Conservation (phyloP, 2,329 filamentous ascomycete genomes). For the Sarocladium oryzae region DNA sequence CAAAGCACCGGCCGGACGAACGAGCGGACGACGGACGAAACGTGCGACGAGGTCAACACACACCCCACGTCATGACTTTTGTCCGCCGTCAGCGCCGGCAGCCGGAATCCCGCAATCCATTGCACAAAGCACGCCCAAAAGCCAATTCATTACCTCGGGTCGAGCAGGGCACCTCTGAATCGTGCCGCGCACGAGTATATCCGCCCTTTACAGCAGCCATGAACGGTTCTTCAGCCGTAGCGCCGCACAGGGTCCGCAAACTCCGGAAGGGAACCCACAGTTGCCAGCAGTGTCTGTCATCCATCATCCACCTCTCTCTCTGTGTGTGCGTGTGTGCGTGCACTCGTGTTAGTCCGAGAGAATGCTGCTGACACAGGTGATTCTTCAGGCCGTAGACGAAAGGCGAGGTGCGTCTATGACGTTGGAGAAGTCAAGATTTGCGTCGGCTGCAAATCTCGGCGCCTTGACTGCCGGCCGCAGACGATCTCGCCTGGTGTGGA, state of each 20-base stretch:
- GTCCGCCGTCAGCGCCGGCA: too few species aligned
- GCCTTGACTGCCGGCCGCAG: constrained; percentile 37
- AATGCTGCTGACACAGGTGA: neutral
- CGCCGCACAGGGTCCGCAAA: constrained; percentile 23
- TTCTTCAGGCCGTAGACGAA: constrained; percentile 34
- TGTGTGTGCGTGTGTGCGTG: too few species aligned
- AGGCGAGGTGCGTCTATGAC: constrained; percentile 44
- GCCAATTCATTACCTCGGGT: too few species aligned
- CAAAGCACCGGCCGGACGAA: too few species aligned
- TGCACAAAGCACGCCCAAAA: too few species aligned
- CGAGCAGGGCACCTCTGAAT: too few species aligned
- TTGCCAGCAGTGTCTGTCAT: constrained; percentile 53
- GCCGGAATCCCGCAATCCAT: too few species aligned
- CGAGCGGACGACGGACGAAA: neutral
- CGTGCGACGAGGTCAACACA: neutral
- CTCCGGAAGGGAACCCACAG: constrained; percentile 51
- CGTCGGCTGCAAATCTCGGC: constrained; percentile 37
- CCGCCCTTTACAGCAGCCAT: neutral
- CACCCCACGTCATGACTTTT: neutral
- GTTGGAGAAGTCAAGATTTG: constrained; percentile 35
- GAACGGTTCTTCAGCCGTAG: neutral
- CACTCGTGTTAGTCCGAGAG: too few species aligned
- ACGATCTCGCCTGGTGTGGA: constrained; percentile 37
- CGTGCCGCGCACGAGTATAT: too few species aligned
- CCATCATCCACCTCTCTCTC: too few species aligned